Evolutionary conservation across 2,329 filamentous ascomycete species (phyloP).

Genomic region (Zymoseptoria brevis): DNA sequence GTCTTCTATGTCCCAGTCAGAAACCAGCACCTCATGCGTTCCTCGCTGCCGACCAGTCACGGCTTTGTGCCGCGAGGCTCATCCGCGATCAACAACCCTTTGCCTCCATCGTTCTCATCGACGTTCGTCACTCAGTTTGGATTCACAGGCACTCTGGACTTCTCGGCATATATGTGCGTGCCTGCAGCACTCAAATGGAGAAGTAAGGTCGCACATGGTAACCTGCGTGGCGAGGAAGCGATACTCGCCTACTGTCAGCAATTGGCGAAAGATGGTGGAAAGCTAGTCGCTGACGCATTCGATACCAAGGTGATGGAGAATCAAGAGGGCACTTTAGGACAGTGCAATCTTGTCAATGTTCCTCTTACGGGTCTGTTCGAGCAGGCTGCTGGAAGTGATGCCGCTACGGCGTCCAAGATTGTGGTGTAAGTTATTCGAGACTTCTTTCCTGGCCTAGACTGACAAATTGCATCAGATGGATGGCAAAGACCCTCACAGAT

Average conservation of each 20-base stretch:
- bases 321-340: conserved; percentile 49
- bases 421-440: conserved; percentile 20
- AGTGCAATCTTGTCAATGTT: conserved; percentile 66
- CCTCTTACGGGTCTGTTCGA: conserved; percentile 55
- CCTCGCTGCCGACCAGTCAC: conserved; percentile 71
- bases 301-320: conserved; percentile 69
- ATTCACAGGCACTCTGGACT: conserved; percentile 63
- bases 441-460: background rate
- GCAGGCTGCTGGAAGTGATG: conserved; percentile 25
- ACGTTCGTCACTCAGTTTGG: conserved; percentile 58
- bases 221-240: conserved; percentile 57
- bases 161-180: conserved; percentile 61
- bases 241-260: conserved; percentile 57
- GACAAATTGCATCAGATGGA: conserved; percentile 24
- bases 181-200: conserved; percentile 64
- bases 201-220: conserved; percentile 24
- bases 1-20: conserved; percentile 69
- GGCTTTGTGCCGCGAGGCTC: conserved; percentile 54
- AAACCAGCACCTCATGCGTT: conserved; percentile 68
- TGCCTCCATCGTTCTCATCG: too few species aligned
- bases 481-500: conserved; percentile 35
- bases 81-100: conserved; percentile 27
- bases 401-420: conserved; percentile 31
- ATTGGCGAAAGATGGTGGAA: conserved; percentile 58
- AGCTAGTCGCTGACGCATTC: conserved; percentile 52